Evolutionary conservation across 352 stramenopile genomes (phyloP), one percentile per base, ranked within the genome.

Genomic region (Salisapilia sapeloensis): DNA sequence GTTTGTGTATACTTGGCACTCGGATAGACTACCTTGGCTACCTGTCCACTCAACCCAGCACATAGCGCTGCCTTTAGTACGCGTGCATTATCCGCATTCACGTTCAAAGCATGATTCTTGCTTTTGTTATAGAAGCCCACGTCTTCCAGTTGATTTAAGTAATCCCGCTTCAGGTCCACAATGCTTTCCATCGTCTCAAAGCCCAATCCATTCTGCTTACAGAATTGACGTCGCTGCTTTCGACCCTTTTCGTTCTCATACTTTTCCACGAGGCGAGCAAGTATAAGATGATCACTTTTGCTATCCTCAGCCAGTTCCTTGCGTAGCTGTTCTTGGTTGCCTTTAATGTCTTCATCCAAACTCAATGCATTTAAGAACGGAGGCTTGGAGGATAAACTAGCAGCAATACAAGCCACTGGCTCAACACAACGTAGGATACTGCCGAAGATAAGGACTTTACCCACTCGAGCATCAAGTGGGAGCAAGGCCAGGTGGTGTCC

Each of bases 1-100:
- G 83, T 79, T 49, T 96, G 84, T 32, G 93, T 89, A 57, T 97
- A 98, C 41, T 96, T 96, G 31, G 91, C 72, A 29, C 86, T 65
- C 7, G 90, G 86, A 44, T 94, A 87, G 35, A 96, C 56, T 12
- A 92, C 75, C 35, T 80, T 53, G 14, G 64, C 58, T 8, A 92
- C 75, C 14, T 92, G 90, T 6, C 52, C 60, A 27, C 90, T 90
- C 16, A 92, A 45, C 17, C 77, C 77, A 3, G 75, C 72, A 40
- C 70, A 86, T 5, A 89, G 52, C 1, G 74, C 74, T 5, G 71
- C 74, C 51, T 95, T 92, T 32, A 97, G 67, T 36, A 98, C 72
- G 30, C 96, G 90, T 6, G 91, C 86, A 14, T 78, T 51, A 9
- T 44, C 37, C 5, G 74, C 42, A 37, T 86, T 80, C 20, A 48